These are phyloP conservation scores for Penicillium malachiteum DNA, from an alignment of 495 filamentous ascomycete genomes.

Conservation along the genomic window DNA sequence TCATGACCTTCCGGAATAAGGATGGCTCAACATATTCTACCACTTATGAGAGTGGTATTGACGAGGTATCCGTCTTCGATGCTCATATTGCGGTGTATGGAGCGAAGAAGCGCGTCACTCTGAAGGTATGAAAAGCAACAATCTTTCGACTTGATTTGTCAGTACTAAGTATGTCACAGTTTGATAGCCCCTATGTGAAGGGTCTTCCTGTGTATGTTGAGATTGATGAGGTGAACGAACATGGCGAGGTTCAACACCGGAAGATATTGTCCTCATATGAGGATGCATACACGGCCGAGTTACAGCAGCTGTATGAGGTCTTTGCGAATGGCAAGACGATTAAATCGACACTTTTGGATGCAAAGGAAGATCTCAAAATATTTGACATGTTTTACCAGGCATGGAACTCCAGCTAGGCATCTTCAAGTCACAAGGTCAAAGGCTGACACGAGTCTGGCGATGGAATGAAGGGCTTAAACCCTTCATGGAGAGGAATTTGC, in stretches of 20 bases:
- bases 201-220: slow-evolving; percentile 47
- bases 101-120: slow-evolving; percentile 31
- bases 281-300: slow-evolving; percentile 51
- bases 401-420: slow-evolving; percentile 4
- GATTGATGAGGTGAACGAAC: slow-evolving; percentile 39
- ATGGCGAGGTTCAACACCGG: slow-evolving; percentile 28
- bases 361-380: slow-evolving; percentile 43
- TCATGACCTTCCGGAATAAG: slow-evolving; percentile 27
- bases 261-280: slow-evolving; percentile 42
- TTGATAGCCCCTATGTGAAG: slow-evolving; percentile 53
- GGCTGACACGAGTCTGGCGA: no score
- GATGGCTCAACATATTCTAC: slow-evolving; percentile 12
- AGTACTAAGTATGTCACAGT: slow-evolving; percentile 25
- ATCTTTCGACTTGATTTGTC: neutral
- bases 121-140: neutral
- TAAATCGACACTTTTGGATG: slow-evolving; percentile 48
- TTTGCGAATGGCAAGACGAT: slow-evolving; percentile 37
- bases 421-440: no score
- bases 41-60: slow-evolving; percentile 22
- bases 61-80: slow-evolving; percentile 38
- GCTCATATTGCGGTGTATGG: slow-evolving; percentile 48
- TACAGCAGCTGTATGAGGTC: slow-evolving; percentile 41
- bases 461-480: no score
- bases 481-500: no score
- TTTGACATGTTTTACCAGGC: slow-evolving; percentile 28